Conservation (phyloP, 345 rosid genomes). For the Turritis glabra region DNA sequence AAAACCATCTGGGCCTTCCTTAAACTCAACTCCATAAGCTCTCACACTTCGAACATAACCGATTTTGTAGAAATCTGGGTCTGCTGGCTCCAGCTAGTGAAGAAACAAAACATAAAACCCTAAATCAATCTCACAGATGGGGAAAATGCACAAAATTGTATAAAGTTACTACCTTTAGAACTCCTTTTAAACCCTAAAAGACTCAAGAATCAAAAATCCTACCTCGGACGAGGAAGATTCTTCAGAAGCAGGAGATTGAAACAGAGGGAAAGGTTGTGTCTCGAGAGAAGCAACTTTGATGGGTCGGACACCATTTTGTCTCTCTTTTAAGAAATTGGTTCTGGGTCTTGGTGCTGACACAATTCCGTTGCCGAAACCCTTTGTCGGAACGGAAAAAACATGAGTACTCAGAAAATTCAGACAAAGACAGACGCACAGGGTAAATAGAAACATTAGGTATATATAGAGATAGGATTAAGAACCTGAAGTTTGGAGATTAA, state of each 20-base stretch:
- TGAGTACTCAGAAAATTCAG: not conserved
- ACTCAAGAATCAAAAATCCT: not conserved
- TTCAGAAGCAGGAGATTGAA: constrained; percentile 51
- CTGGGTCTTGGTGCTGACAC: constrained; percentile 44
- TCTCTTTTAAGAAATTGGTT: constrained; percentile 32
- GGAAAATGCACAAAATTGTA: not conserved
- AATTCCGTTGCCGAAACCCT: constrained; percentile 39
- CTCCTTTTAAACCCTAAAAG: not conserved
- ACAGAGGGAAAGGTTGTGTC: constrained; percentile 68
- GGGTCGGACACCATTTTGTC: constrained; percentile 42
- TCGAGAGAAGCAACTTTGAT: constrained; percentile 61
- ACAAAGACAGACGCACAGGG: not conserved
- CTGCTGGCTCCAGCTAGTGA: constrained; percentile 61
- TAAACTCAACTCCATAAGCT: constrained; percentile 88
- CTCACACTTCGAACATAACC: constrained; percentile 82
- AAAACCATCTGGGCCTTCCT: constrained; percentile 88
- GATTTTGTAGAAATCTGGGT: constrained; percentile 93
- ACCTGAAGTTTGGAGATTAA: constrained; percentile 43
- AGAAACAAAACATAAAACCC: not conserved
- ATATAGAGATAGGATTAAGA: constrained; percentile 4
- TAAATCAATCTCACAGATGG: not conserved
- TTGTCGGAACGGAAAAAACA: constrained; percentile 5
- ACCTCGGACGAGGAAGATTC: constrained; percentile 55
- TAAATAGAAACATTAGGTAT: not conserved
- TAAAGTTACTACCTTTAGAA: constrained; percentile 16